phyloP scores from a whole-genome alignment of 176 grass and related monocot genomes.

The Lolium multiflorum region DNA sequence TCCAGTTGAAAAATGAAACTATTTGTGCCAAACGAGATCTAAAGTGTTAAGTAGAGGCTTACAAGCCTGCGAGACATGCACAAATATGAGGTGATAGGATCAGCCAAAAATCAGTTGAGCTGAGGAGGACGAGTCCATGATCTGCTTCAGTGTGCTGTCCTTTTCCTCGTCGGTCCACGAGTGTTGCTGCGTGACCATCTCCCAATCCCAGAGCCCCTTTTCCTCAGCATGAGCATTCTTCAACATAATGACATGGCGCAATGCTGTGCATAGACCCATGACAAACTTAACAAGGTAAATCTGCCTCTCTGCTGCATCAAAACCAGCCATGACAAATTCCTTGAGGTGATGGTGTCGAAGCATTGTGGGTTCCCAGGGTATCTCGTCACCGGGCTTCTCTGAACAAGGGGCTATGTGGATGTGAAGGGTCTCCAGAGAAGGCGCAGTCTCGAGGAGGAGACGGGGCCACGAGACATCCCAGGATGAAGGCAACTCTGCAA shows the following conservation, averaged over 20 bases:
- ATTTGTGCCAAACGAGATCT: no score
- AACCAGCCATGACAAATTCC: background rate
- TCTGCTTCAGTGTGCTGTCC: background rate
- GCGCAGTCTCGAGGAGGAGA: background rate
- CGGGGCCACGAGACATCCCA: background rate
- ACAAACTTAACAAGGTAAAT: background rate
- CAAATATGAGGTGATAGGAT: background rate
- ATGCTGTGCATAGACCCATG: background rate
- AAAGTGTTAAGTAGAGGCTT: background rate
- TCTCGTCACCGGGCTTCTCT: background rate
- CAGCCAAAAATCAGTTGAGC: background rate
- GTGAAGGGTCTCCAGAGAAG: background rate
- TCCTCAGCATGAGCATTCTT: background rate
- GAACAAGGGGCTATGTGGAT: background rate
- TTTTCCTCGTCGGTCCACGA: background rate
- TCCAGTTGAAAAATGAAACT: no score
- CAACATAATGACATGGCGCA: background rate
- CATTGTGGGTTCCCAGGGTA: background rate
- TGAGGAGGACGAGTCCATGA: background rate
- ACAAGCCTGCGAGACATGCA: no score
- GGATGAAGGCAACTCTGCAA: background rate
- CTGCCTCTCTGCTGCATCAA: background rate
- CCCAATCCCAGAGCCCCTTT: background rate
- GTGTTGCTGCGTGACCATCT: background rate
- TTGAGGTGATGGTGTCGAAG: slow-evolving; percentile 1